Percentiles rank a stretch among this genome's conserved stretches.
Conservation (phyloP, 1,284 basidiomycete genomes). For the Pterulicium gracile region DNA sequence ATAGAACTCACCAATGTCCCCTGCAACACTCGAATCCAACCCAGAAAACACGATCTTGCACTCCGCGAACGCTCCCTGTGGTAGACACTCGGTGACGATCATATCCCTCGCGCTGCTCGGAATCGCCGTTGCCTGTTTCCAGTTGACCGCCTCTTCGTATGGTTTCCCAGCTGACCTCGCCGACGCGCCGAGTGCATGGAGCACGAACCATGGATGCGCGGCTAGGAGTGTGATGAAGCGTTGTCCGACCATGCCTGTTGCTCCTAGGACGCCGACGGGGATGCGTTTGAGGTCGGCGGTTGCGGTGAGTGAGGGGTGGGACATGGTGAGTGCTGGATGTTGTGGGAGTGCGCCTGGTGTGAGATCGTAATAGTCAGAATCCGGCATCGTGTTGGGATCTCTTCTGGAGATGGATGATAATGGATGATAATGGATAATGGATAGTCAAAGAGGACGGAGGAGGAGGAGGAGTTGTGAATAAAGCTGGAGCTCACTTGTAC, state of each 20-base stretch:
- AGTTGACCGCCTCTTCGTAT: slow-evolving; percentile 72
- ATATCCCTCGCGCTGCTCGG: slow-evolving; percentile 61
- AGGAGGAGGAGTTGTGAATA: no score
- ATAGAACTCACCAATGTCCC: slow-evolving; percentile 74
- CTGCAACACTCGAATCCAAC: slow-evolving; percentile 88
- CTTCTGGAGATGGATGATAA: no score
- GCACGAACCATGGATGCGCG: slow-evolving; percentile 83
- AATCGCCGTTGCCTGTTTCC: slow-evolving; percentile 85
- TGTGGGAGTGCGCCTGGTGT: no score
- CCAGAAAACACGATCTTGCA: slow-evolving; percentile 94
- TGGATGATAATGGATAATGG: no score
- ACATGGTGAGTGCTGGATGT: no score
- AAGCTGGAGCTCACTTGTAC: no score
- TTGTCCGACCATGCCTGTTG: slow-evolving; percentile 95
- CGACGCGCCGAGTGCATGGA: slow-evolving; percentile 87
- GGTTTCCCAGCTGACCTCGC: slow-evolving; percentile 80
- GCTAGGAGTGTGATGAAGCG: slow-evolving; percentile 89
- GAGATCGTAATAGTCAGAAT: no score
- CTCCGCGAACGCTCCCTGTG: slow-evolving; percentile 60
- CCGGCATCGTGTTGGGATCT: no score
- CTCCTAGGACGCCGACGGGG: slow-evolving; percentile 90
- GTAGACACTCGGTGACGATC: slow-evolving; percentile 71
- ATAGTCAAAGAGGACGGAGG: no score
- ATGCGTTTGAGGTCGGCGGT: slow-evolving; percentile 25
- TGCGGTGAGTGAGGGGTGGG: no score